Percentiles rank a stretch among this genome's conserved stretches.
phyloP scores from a whole-genome alignment of 108 stramenopile genomes.

The Skeletonema costatum region DNA sequence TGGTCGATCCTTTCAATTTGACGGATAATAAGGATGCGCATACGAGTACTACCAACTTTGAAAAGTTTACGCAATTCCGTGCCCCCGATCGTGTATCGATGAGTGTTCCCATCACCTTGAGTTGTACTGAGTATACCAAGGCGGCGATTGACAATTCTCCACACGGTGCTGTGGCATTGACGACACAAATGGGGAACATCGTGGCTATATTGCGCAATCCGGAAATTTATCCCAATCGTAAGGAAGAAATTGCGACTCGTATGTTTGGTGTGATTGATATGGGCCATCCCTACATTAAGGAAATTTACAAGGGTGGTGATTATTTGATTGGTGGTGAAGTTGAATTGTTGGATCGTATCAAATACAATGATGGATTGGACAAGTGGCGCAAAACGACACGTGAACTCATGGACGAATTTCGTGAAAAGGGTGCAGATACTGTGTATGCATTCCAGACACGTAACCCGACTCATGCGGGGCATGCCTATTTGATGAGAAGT shows the following conservation, averaged over 20 bases:
- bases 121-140: slow-evolving; percentile 91
- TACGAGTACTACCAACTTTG: slow-evolving; percentile 82
- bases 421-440: slow-evolving; percentile 94
- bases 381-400: slow-evolving; percentile 94
- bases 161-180: slow-evolving; percentile 86
- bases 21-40: slow-evolving; percentile 84
- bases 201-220: slow-evolving; percentile 93
- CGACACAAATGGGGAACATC: slow-evolving; percentile 93
- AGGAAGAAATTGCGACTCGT: slow-evolving; percentile 96
- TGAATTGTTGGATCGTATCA: slow-evolving; percentile 93
- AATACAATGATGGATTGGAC: slow-evolving; percentile 98
- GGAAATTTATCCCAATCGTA: slow-evolving; percentile 95
- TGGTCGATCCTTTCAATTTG: slow-evolving; percentile 95
- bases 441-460: slow-evolving; percentile 99
- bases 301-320: slow-evolving; percentile 95
- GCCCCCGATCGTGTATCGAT: slow-evolving; percentile 89
- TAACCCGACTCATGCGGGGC: slow-evolving; percentile 98
- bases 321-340: slow-evolving; percentile 96
- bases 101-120: slow-evolving; percentile 95
- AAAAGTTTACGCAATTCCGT: slow-evolving; percentile 60
- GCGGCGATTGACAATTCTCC: slow-evolving; percentile 73
- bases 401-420: slow-evolving; percentile 93
- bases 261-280: slow-evolving; percentile 97
- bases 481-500: slow-evolving; percentile 97
- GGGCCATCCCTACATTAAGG: slow-evolving; percentile 95